phyloP scores from a whole-genome alignment of 2,329 filamentous ascomycete species.

The Nigrospora sphaerica region DNA sequence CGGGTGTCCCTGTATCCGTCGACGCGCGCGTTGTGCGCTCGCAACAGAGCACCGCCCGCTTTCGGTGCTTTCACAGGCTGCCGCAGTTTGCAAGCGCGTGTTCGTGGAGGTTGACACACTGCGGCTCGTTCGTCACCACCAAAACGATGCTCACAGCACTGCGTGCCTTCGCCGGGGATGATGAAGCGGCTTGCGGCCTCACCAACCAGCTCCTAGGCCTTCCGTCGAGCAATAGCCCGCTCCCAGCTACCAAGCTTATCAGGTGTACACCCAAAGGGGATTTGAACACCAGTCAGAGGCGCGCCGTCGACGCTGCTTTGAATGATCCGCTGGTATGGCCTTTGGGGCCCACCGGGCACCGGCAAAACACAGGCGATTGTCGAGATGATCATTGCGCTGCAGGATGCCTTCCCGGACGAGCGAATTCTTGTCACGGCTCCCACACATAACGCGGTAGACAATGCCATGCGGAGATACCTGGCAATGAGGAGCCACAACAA shows the following conservation, averaged over 20 bases:
- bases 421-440: slow-evolving; percentile 32
- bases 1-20: slow-evolving; percentile 21
- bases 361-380: slow-evolving; percentile 36
- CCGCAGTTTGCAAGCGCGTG: slow-evolving; percentile 26
- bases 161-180: slow-evolving; percentile 18
- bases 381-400: slow-evolving; percentile 26
- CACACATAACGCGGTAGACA: slow-evolving; percentile 38
- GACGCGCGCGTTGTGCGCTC: slow-evolving; percentile 28
- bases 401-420: slow-evolving; percentile 12
- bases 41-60: slow-evolving; percentile 19
- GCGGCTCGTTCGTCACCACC: slow-evolving; percentile 32
- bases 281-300: slow-evolving; percentile 27
- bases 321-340: slow-evolving; percentile 24
- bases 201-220: slow-evolving; percentile 7
- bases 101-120: slow-evolving; percentile 28
- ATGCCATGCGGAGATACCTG: slow-evolving; percentile 29
- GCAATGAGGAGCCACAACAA: neutral
- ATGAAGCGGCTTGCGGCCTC: slow-evolving; percentile 22
- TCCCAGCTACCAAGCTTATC: neutral
- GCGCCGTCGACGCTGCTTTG: slow-evolving; percentile 20
- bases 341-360: slow-evolving; percentile 38
- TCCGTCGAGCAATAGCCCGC: neutral
- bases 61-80: slow-evolving; percentile 29
- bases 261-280: neutral
- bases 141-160: slow-evolving; percentile 31